Evolutionary conservation across 1,284 basidiomycete species (phyloP).

Genomic region (Marasmius fiardii): DNA sequence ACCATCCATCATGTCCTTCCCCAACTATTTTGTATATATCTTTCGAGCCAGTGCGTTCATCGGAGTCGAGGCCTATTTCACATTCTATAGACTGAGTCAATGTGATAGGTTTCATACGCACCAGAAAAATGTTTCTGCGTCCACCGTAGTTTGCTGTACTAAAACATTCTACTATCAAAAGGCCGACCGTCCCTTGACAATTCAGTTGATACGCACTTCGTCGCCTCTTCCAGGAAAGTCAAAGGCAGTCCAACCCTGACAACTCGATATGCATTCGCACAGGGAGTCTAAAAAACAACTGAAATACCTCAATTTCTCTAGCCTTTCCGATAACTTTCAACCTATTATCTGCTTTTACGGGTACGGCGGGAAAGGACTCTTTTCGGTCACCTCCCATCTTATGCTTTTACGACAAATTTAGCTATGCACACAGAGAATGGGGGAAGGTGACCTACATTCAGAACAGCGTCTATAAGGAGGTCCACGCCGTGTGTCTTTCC

Average conservation of each 20-base stretch:
- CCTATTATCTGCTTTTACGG: conserved; percentile 68
- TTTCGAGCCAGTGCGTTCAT: conserved; percentile 62
- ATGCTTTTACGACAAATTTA: conserved; percentile 43
- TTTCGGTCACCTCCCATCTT: conserved; percentile 81
- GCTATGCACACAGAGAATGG: conserved; percentile 2
- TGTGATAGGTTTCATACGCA: conserved; percentile 23
- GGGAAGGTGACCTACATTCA: conserved; percentile 56
- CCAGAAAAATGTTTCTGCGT: conserved; percentile 72
- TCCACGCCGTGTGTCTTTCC: conserved; percentile 61
- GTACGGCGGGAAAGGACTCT: conserved; percentile 75
- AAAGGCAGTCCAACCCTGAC: conserved; percentile 83
- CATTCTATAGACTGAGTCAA: neutral
- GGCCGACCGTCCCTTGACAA: neutral
- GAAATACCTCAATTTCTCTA: conserved; percentile 65
- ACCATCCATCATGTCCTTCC: conserved; percentile 65
- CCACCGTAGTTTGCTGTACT: conserved; percentile 75
- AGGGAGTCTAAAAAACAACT: neutral
- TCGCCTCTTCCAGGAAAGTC: conserved; percentile 77
- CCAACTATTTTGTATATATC: conserved; percentile 62
- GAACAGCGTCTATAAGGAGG: conserved; percentile 72
- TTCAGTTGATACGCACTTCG: conserved; percentile 44
- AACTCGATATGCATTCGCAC: neutral
- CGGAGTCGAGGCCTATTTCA: conserved; percentile 78
- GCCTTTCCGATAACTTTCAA: conserved; percentile 55
- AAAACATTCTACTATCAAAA: neutral